Evolutionary conservation across 1,284 basidiomycete genomes (phyloP).

Genomic region (Ceratobasidium sp.): DNA sequence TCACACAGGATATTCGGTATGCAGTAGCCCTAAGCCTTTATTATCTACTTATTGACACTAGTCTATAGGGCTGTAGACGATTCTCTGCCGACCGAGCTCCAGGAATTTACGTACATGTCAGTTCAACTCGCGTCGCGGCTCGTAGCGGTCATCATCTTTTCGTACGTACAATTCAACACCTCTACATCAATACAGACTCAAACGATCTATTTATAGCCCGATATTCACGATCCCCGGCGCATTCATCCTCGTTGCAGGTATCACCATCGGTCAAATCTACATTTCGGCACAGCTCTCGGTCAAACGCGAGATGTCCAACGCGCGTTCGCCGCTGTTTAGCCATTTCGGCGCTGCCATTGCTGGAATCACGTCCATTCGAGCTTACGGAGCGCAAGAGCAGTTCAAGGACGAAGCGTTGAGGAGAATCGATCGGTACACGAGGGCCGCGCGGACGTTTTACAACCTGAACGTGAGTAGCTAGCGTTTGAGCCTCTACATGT

Average conservation of each 20-base stretch:
- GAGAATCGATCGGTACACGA: constrained; percentile 51
- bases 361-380: constrained; percentile 57
- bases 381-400: constrained; percentile 50
- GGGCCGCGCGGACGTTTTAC: constrained; percentile 50
- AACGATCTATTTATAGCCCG: constrained; percentile 8
- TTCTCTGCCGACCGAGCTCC: constrained; percentile 51
- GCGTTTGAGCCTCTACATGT: not conserved
- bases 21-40: constrained; percentile 57
- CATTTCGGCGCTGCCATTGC: constrained; percentile 56
- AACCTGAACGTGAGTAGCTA: constrained; percentile 45
- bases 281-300: constrained; percentile 82
- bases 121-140: constrained; percentile 60
- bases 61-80: constrained; percentile 43
- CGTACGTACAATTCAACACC: constrained; percentile 49
- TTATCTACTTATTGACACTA: not conserved
- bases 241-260: constrained; percentile 64
- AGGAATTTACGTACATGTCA: constrained; percentile 57
- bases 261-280: constrained; percentile 63
- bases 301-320: constrained; percentile 77
- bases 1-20: constrained; percentile 61
- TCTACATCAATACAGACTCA: not conserved
- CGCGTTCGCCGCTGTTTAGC: constrained; percentile 72
- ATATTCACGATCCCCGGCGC: constrained; percentile 61
- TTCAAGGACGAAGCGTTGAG: constrained; percentile 51
- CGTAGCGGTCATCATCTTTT: constrained; percentile 59